These are phyloP conservation scores for Pelagophyceae sp. DNA, from an alignment of 352 stramenopile genomes.

Conservation along the genomic window DNA sequence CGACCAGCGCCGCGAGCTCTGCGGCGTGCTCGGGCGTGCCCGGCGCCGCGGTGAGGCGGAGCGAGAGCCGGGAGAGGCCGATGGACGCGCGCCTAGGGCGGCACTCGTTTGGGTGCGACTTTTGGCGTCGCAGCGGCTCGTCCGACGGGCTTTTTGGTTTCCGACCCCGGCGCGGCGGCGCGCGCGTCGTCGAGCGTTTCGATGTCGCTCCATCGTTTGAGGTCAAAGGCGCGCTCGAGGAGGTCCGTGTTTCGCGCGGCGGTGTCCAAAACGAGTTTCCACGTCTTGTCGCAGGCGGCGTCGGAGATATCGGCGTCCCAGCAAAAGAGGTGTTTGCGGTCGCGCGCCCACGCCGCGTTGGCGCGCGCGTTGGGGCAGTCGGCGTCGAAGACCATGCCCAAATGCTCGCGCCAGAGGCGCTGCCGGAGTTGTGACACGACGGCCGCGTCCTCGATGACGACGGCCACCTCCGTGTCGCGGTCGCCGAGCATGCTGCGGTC, in stretches of 20 bases:
- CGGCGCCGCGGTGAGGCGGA: background rate
- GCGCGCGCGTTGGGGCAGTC: background rate
- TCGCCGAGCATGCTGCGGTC: slow-evolving; percentile 79
- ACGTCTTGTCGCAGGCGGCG: background rate
- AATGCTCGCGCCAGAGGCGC: slow-evolving; percentile 19
- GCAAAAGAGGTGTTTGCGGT: background rate
- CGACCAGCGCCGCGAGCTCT: background rate
- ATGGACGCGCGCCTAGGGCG: too few relatives aligned
- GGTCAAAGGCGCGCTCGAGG: slow-evolving; percentile 1
- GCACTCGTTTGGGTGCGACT: too few relatives aligned
- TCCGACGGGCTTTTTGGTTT: too few relatives aligned
- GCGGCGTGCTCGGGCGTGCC: background rate
- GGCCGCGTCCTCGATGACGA: slow-evolving; percentile 20
- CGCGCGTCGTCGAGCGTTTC: background rate
- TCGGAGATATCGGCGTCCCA: background rate
- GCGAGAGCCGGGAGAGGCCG: background rate
- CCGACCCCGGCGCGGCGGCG: too few relatives aligned
- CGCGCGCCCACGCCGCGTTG: background rate
- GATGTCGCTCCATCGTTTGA: background rate
- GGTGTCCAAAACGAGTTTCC: background rate
- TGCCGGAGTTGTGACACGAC: background rate
- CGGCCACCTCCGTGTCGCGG: slow-evolving; percentile 37
- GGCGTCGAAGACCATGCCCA: slow-evolving; percentile 4
- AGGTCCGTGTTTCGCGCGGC: background rate
- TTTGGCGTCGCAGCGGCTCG: too few relatives aligned